A percentile compares a stretch with the other conserved stretches of the same genome.
phyloP scores from a whole-genome alignment of 2,329 filamentous ascomycete species.

The Dactylella cylindrospora region DNA sequence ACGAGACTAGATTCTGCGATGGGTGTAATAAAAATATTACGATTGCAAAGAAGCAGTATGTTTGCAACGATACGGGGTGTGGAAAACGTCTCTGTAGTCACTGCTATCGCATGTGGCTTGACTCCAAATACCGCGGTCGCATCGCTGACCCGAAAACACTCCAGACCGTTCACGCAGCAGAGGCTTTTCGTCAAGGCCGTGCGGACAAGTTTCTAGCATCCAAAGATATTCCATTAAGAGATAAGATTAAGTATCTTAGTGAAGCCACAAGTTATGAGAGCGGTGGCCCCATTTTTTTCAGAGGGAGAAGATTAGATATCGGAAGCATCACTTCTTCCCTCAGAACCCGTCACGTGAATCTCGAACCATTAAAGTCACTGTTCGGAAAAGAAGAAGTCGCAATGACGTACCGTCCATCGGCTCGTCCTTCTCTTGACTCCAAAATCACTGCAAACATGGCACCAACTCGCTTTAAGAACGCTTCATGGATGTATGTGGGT shows the following conservation, averaged over 20 bases:
- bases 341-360: constrained; percentile 3
- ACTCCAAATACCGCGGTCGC: constrained; percentile 17
- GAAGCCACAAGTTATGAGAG: constrained; percentile 11
- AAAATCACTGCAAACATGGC: constrained; percentile 45
- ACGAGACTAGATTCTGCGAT: constrained; percentile 24
- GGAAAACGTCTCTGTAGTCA: constrained; percentile 20
- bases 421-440: constrained; percentile 41
- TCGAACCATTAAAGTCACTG: constrained; percentile 5
- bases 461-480: constrained; percentile 42
- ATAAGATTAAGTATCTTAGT: constrained; percentile 17
- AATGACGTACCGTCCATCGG: constrained; percentile 10
- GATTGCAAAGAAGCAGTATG: constrained; percentile 25
- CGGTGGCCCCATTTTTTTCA: constrained; percentile 3
- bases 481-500: constrained; percentile 3
- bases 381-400: constrained; percentile 31
- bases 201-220: constrained; percentile 10
- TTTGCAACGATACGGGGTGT: constrained; percentile 28
- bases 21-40: constrained; percentile 35
- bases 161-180: constrained; percentile 26
- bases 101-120: constrained; percentile 29
- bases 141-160: constrained; percentile 5
- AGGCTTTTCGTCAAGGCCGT: constrained; percentile 20
- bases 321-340: constrained; percentile 3
- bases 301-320: too few species aligned
- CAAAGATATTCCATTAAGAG: neutral